Percentiles rank a stretch among this genome's conserved stretches.
These are phyloP conservation scores for Saccharum hybrid DNA, from an alignment of 202 grass and related monocot species.

Conservation along the genomic window DNA sequence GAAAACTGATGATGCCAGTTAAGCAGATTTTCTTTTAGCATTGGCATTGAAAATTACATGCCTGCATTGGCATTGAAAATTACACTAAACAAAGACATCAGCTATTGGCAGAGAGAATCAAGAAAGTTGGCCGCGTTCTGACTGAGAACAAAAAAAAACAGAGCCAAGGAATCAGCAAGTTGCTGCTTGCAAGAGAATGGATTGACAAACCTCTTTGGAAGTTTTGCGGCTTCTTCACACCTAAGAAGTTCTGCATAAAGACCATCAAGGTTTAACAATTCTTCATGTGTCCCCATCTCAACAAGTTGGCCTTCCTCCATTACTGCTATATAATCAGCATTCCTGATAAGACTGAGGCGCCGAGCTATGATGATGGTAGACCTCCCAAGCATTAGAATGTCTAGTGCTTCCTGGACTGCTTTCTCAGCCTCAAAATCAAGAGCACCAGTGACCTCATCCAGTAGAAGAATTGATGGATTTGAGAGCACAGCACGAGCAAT, in stretches of 20 bases:
- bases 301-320: conserved; percentile 98
- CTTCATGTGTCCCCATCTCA: conserved; percentile 98
- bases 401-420: conserved; percentile 90
- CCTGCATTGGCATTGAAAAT: neutral
- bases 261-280: conserved; percentile 86
- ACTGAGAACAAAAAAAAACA: neutral
- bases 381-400: conserved; percentile 87
- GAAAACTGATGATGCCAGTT: neutral
- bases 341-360: conserved; percentile 87
- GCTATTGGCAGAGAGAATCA: conserved; percentile 5
- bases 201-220: conserved; percentile 82
- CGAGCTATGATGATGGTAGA: conserved; percentile 98
- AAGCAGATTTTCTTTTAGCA: neutral
- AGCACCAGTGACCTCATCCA: conserved; percentile 96
- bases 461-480: conserved; percentile 90
- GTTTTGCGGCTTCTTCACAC: conserved; percentile 89
- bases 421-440: conserved; percentile 98
- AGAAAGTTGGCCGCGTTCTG: neutral
- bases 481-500: conserved; percentile 97
- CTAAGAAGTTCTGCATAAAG: conserved; percentile 94
- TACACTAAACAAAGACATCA: conserved; percentile 2
- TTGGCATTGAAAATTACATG: neutral
- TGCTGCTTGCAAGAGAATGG: conserved; percentile 13
- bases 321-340: conserved; percentile 99
- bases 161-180: neutral